Base-by-base conservation (phyloP, 768 basidiomycete genomes). In the Gloeopeniophorella convolvens region DNA sequence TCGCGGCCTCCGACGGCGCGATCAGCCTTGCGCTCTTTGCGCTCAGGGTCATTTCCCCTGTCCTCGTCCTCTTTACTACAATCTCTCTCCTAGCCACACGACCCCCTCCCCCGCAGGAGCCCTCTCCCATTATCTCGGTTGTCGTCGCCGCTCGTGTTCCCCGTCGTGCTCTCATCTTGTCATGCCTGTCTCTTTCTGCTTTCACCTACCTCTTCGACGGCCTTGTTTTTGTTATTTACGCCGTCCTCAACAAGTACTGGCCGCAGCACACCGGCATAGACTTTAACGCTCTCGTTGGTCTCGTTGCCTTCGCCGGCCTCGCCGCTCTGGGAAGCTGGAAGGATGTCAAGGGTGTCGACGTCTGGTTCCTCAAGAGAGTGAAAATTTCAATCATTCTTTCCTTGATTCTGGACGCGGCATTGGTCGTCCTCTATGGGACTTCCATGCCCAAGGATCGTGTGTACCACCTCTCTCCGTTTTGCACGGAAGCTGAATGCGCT, bases 241-340 rank as follows among this genome's bases (percentile, higher is more conserved):
- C 82, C 16, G 72, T 91, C 35, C 61, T 90, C 49, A 71, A 77
- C 57, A 79, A 82, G 58, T 53, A 71, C 9, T 91, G 90, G 88
- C 77, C 76, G 11, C 69, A 65, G 33, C 60, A 70, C 52, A 80
- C 82, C 7, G 86, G 82, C 20, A 73, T 85, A 34, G 83, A 85
- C 59, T 65, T 82, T 62, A 85, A 77, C 58, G 71, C 87, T 34
- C 61, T 89, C 35, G 63, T 83, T 36, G 89, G 86, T 46, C 72
- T 89, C 27, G 60, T 79, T 34, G 84, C 82, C 4, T 88, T 86
- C 58, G 70, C 80, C 30, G 83, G 84, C 31, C 69, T 91, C 42
- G 84, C 87, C 12, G 79, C 80, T 9, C 69, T 89, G 36, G 89
- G 89, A 8, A 75, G 85, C 11, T 89, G 81, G 79, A 89, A 90